These are phyloP conservation scores for Eucalyptus coolabah DNA, from an alignment of 345 rosid species.

Conservation along the genomic window DNA sequence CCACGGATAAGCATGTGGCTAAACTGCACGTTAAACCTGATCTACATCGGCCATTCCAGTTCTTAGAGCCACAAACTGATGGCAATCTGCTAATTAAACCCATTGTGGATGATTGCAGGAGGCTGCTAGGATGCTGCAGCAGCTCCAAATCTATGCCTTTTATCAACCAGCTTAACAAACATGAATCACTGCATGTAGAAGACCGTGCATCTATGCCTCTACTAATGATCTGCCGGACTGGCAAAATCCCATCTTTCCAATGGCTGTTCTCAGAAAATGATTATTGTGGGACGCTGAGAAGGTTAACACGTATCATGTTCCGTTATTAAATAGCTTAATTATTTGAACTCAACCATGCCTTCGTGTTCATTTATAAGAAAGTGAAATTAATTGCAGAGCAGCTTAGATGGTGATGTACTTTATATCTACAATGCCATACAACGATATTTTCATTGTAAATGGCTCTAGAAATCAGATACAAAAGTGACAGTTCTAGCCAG, in stretches of 20 bases:
- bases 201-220: slow-evolving; percentile 55
- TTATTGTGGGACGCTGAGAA: slow-evolving; percentile 49
- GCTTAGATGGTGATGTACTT: background rate
- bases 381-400: background rate
- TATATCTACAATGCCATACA: background rate
- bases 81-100: no score
- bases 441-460: background rate
- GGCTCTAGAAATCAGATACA: background rate
- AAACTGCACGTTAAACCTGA: no score
- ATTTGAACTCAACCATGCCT: background rate
- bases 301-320: slow-evolving; percentile 21
- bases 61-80: no score
- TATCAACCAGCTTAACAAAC: background rate
- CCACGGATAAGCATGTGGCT: no score
- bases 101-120: no score
- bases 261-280: slow-evolving; percentile 34
- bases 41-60: no score
- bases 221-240: slow-evolving; percentile 35
- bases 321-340: background rate
- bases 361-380: background rate
- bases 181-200: slow-evolving; percentile 33
- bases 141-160: background rate
- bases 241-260: slow-evolving; percentile 28
- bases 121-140: no score
- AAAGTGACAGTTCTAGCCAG: background rate